Conservation (phyloP, 176 grass and related monocot genomes). For the Metroxylon sagu region DNA sequence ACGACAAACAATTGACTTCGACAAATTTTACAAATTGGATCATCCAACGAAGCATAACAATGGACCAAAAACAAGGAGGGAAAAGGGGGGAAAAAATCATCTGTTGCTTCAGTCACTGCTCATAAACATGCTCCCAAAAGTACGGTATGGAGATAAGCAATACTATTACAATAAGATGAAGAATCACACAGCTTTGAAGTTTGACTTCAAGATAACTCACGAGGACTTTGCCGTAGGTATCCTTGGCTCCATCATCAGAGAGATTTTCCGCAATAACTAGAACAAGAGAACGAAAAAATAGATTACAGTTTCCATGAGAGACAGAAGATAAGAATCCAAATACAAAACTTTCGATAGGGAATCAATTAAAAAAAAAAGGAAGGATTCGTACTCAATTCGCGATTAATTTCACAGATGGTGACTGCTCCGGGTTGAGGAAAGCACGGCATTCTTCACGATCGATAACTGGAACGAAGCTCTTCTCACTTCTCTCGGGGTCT, state of each 20-base stretch:
- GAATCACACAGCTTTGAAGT: neutral
- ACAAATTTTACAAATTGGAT: too few relatives aligned
- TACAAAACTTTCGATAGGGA: neutral
- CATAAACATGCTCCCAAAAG: too few relatives aligned
- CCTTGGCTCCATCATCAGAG: conserved; percentile 61
- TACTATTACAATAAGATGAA: neutral
- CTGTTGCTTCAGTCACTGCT: too few relatives aligned
- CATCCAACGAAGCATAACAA: too few relatives aligned
- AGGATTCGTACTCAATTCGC: conserved; percentile 49
- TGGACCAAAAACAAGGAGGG: too few relatives aligned
- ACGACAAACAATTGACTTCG: too few relatives aligned
- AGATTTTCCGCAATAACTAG: conserved; percentile 54
- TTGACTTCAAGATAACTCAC: conserved; percentile 25
- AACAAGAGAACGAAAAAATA: neutral
- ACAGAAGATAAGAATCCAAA: neutral
- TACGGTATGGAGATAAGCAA: too few relatives aligned
- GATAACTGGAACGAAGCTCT: too few relatives aligned
- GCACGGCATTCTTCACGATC: conserved; percentile 42
- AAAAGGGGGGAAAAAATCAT: too few relatives aligned
- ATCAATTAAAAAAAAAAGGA: neutral
- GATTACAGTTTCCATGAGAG: neutral
- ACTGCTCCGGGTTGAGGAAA: conserved; percentile 63
- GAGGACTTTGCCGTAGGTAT: conserved; percentile 65
- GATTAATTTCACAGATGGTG: conserved; percentile 96
- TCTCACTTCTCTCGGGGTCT: too few relatives aligned